phyloP scores from a whole-genome alignment of 163 green algal species.

The Chlamydomonas reinhardtii region DNA sequence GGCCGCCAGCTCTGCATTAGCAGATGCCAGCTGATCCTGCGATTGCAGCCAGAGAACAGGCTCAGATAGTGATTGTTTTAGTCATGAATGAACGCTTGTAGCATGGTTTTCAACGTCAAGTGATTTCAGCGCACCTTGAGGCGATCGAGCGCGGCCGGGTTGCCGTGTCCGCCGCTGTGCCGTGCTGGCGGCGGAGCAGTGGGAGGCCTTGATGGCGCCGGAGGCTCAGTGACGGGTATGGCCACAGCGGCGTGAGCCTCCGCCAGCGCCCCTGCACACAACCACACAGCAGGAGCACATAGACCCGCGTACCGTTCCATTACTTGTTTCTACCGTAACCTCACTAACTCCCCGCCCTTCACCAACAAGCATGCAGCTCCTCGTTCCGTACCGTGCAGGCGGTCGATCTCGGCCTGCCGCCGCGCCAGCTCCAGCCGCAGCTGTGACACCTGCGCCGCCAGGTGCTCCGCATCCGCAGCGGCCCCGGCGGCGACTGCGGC shows the following conservation, averaged over 20 bases:
- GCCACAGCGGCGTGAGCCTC: slow-evolving; percentile 12
- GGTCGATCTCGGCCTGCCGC: slow-evolving; percentile 33
- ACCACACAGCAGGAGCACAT: too few species aligned
- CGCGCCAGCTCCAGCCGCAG: slow-evolving; percentile 26
- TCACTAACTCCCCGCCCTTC: too few species aligned
- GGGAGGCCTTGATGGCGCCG: not conserved
- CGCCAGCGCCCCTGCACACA: slow-evolving; percentile 19
- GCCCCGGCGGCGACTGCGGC: too few species aligned
- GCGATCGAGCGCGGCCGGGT: not conserved
- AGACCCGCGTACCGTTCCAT: too few species aligned
- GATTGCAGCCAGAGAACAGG: too few species aligned
- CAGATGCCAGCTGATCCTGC: slow-evolving; percentile 54
- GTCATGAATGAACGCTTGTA: too few species aligned
- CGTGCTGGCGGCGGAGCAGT: too few species aligned
- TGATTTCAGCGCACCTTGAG: not conserved
- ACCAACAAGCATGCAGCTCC: too few species aligned
- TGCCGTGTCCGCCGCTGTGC: not conserved
- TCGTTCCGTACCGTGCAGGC: slow-evolving; percentile 1
- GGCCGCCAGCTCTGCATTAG: slow-evolving; percentile 62
- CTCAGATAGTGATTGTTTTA: not conserved
- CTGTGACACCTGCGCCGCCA: slow-evolving; percentile 19
- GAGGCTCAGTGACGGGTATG: not conserved
- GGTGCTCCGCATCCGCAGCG: slow-evolving; percentile 22
- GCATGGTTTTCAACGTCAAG: too few species aligned
- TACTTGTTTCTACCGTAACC: too few species aligned